Percentiles rank a stretch among this genome's conserved stretches.
Evolutionary conservation across 2,329 filamentous ascomycete species (phyloP).

Genomic region (Pseudopyrenochaeta lycopersici): DNA sequence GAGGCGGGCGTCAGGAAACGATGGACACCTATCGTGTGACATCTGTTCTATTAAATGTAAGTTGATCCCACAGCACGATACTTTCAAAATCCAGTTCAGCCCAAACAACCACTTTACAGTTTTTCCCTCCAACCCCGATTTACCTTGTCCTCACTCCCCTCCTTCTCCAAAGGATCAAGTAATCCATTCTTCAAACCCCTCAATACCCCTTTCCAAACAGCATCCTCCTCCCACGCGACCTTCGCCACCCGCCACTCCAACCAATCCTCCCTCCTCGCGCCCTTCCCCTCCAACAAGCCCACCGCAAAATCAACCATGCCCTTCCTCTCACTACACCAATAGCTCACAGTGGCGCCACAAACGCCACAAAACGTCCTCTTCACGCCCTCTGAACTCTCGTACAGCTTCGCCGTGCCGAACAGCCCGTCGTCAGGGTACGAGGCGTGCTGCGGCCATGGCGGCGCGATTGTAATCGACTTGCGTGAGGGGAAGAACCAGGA

Average conservation of each 20-base stretch:
- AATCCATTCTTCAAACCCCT: no score
- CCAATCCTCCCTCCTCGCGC: constrained; percentile 64
- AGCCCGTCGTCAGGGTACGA: constrained; percentile 43
- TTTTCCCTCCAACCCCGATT: no score
- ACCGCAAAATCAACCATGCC: constrained; percentile 59
- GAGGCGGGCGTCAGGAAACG: no score
- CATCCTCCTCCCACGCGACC: no score
- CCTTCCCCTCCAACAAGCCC: constrained; percentile 58
- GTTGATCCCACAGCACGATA: no score
- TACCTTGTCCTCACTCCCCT: no score
- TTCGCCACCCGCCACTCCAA: constrained; percentile 64
- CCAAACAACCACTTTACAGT: no score
- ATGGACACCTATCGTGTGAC: no score
- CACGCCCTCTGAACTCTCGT: constrained; percentile 63
- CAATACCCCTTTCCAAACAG: no score
- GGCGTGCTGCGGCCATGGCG: constrained; percentile 49
- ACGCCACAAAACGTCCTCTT: constrained; percentile 67
- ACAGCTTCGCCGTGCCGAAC: constrained; percentile 58
- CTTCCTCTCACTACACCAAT: constrained; percentile 61
- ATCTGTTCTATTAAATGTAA: no score
- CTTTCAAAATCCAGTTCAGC: no score
- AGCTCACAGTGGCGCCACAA: constrained; percentile 73
- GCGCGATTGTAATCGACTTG: constrained; percentile 64
- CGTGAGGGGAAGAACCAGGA: constrained; percentile 66
- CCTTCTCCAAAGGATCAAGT: no score